Base-by-base conservation (phyloP, 2,329 filamentous ascomycete species). In the Exophiala oligosperma region DNA sequence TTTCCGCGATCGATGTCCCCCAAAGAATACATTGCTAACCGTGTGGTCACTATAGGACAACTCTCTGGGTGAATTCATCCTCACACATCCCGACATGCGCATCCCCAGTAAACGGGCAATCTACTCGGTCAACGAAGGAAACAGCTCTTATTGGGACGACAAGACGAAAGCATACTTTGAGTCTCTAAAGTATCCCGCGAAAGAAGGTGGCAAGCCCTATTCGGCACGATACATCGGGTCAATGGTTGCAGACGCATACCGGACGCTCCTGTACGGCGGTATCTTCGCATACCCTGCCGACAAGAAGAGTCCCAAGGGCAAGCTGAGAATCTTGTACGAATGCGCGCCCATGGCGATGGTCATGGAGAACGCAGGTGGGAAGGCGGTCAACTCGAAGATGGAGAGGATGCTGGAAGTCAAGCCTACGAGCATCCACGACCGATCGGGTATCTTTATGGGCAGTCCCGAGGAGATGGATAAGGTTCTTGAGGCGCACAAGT, bases 291-390 rank as follows among this genome's bases (percentile, higher is more conserved):
- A 99, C 73, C 94, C 94, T 0, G 91, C 93, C 12, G 94, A 99
- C 73, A 95, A 92, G 81, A 97, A 99, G 87, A 96, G 89, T 71
- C 91, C 92, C 64, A 99, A 97, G 85, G 94, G 94, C 67, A 99
- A 99, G 82, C 84, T 99, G 67, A 85, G 94, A 65, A 99, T 99
- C 67, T 75, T 99, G 69, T 99, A 99, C 77, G 94, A 99, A 80
- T 99, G 94, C 73, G 94, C 94, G 12, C 94, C 94, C 40, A 99
- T 99, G 94, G 94, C 94, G 24, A 90, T 97, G 88, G 85, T 99
- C 5, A 97, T 99, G 75, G 94, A 99, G 78, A 97, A 99, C 77
- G 94, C 94, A 69, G 94, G 94, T 68, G 94, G 94, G 60, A 87
- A 95, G 76, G 94, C 94, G 17, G 80, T 99, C 55, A 88, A 97